phyloP scores from a whole-genome alignment of 139 green algal genomes.

The Asterochloris erici region DNA sequence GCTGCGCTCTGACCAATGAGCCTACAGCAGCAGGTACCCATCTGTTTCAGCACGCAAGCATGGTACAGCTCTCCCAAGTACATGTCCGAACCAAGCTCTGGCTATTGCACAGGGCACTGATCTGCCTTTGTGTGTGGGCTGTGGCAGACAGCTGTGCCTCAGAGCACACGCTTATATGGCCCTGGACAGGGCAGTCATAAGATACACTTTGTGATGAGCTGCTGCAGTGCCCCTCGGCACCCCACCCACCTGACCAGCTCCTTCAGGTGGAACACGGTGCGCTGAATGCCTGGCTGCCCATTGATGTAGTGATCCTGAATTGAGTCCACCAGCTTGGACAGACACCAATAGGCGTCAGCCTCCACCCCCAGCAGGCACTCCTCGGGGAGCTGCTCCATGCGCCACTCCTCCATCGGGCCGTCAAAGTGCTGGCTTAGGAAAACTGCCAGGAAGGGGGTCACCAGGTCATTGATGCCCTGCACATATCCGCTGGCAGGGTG shows the following conservation, averaged over 20 bases:
- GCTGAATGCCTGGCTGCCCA: constrained; percentile 95
- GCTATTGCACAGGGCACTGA: too few relatives aligned
- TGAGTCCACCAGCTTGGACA: constrained; percentile 71
- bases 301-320: constrained; percentile 98
- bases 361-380: constrained; percentile 57
- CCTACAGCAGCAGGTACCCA: too few relatives aligned
- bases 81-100: too few relatives aligned
- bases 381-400: constrained; percentile 44
- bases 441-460: constrained; percentile 91
- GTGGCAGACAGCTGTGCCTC: too few relatives aligned
- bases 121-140: too few relatives aligned
- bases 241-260: constrained; percentile 73
- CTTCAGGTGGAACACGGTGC: constrained; percentile 78
- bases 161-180: too few relatives aligned
- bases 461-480: constrained; percentile 98
- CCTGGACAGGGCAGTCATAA: background rate
- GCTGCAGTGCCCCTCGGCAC: background rate
- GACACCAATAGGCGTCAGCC: constrained; percentile 96
- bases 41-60: too few relatives aligned
- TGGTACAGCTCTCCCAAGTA: too few relatives aligned
- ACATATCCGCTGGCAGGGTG: constrained; percentile 93
- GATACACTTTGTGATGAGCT: background rate
- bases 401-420: constrained; percentile 60
- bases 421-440: constrained; percentile 82
- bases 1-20: too few relatives aligned